These are phyloP conservation scores for Coelastrella sp. DNA, from an alignment of 139 green algal species.

Conservation along the genomic window DNA sequence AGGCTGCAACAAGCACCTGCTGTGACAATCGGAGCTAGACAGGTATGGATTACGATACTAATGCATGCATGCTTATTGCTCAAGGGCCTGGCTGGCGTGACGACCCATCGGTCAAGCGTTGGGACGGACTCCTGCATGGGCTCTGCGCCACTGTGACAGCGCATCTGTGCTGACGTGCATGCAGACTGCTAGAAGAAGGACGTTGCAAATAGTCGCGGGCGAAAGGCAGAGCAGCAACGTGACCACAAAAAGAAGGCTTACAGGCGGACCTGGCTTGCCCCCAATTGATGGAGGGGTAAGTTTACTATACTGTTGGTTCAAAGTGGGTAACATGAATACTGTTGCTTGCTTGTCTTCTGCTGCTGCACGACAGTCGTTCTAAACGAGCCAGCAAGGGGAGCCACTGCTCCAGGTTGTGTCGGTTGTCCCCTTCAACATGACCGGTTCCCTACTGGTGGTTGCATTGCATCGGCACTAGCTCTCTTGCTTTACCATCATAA, in stretches of 20 bases:
- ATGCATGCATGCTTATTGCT: neutral
- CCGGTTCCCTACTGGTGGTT: too few species aligned
- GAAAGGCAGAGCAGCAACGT: constrained; percentile 44
- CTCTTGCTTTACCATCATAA: too few species aligned
- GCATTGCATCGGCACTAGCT: too few species aligned
- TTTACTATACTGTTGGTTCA: too few species aligned
- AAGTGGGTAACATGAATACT: neutral
- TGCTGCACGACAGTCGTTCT: too few species aligned
- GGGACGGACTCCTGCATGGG: too few species aligned
- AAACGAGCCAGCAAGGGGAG: too few species aligned
- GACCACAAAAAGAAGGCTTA: constrained; percentile 45
- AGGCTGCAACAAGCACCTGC: neutral
- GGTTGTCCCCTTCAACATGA: too few species aligned
- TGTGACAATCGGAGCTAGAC: neutral
- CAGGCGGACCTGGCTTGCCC: constrained; percentile 42
- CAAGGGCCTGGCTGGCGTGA: neutral
- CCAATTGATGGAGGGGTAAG: constrained; percentile 51
- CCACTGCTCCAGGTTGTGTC: too few species aligned
- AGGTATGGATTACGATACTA: neutral
- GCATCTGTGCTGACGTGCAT: neutral
- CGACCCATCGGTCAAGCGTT: neutral
- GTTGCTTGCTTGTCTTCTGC: neutral
- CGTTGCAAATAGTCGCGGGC: constrained; percentile 42
- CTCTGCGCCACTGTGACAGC: too few species aligned
- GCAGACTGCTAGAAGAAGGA: constrained; percentile 4